Evolutionary conservation across 257 asterid species (phyloP), one percentile per base, ranked within the genome.

Genomic region (Euphrasia confusa): DNA sequence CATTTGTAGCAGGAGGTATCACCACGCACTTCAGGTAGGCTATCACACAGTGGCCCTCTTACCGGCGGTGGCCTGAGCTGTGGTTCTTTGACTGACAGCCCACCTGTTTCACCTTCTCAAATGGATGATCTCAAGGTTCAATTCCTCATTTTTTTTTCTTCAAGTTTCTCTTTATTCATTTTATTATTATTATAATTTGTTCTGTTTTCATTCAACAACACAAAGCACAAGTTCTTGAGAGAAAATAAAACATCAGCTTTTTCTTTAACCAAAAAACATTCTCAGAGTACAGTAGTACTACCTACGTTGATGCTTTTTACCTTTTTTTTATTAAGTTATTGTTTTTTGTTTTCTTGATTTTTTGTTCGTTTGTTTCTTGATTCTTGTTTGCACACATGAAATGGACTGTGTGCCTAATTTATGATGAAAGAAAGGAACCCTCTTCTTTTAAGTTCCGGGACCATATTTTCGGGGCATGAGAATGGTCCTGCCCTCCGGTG

Each of bases 21-120:
- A 67, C 99, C 99, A 2, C 92, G 96, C 67, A 89, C 97, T 73
- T 93, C 97, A 37, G 99, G 99, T 39, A 75, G 99, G 71, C 80
- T 93, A 40, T 89, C 99, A 2, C 99, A 93, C 77, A 93, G 99
- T 66, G 99, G 98, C 56, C 95, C 95, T 68, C 85, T 81, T 42
- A 87, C 10, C 42, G 42, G 77, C 42, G 42, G 33, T 30, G 33
- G 33, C 33, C 33, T 30, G 33, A 30, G 33, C 33, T 30, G 33
- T 62, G 96, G 92, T 57, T 73, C 98, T 60, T 89, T 93, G 67
- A 81, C 97, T 44, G 97, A 93, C 80, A 93, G 97, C 75, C 94
- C 99, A 28, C 96, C 99, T 14, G 92, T 79, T 24, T 93, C 99
- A 17, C 99, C 97, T 52, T 80, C 92, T 32, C 90, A 87, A 70